phyloP scores from a whole-genome alignment of 2,329 filamentous ascomycete species.

The Tolypocladium pustulatum region DNA sequence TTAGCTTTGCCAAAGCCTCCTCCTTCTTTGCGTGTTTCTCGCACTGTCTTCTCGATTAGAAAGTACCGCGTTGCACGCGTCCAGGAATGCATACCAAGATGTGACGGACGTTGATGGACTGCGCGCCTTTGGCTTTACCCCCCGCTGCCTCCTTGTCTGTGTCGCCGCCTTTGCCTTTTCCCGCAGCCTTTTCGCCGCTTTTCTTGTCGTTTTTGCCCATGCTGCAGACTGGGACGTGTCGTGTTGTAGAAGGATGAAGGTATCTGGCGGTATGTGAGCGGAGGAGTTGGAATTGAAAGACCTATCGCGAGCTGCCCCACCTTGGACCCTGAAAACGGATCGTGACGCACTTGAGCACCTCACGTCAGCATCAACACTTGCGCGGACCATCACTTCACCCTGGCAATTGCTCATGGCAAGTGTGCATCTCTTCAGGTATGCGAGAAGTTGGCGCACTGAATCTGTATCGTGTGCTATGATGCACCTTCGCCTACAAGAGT shows the following conservation, averaged over 20 bases:
- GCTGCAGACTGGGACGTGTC: slow-evolving; percentile 2
- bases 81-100: slow-evolving; percentile 38
- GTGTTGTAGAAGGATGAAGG: not conserved
- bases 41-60: slow-evolving; percentile 33
- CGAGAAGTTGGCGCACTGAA: not conserved
- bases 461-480: not conserved
- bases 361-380: not conserved
- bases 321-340: not conserved
- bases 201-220: slow-evolving; percentile 33
- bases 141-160: slow-evolving; percentile 21
- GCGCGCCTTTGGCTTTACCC: slow-evolving; percentile 42
- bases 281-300: slow-evolving; percentile 2
- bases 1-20: slow-evolving; percentile 59
- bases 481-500: not conserved
- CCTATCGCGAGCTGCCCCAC: not conserved
- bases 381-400: not conserved
- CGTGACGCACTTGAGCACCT: not conserved
- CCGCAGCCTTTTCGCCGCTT: slow-evolving; percentile 25
- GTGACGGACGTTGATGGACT: slow-evolving; percentile 64
- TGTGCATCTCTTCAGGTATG: not conserved
- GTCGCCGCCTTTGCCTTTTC: slow-evolving; percentile 17
- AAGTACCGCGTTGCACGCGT: not conserved
- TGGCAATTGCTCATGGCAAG: not conserved
- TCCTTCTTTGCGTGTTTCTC: slow-evolving; percentile 72
- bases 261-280: not conserved